These are phyloP conservation scores for Alternaria infectoria DNA, from an alignment of 2,329 filamentous ascomycete genomes.

Conservation along the genomic window DNA sequence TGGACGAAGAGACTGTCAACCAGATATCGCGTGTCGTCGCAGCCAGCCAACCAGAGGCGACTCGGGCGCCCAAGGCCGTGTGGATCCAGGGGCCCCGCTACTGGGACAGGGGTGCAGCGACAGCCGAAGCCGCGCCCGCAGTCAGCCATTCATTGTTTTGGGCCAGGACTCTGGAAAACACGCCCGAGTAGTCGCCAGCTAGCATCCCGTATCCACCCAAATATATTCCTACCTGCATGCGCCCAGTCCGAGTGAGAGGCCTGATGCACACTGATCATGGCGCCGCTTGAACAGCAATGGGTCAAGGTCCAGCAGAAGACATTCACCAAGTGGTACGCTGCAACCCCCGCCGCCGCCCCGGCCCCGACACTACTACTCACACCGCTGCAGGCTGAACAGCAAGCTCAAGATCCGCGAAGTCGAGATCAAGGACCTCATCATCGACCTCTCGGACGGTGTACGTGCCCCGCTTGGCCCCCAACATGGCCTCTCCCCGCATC, in stretches of 20 bases:
- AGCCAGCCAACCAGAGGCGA: conserved; percentile 15
- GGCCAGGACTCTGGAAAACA: conserved; percentile 27
- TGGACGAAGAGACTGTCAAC: conserved; percentile 8
- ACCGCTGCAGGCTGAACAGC: conserved; percentile 79
- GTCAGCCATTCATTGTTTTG: conserved; percentile 39
- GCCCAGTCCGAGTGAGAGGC: conserved; percentile 12
- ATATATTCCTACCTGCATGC: conserved; percentile 33
- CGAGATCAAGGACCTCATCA: conserved; percentile 84
- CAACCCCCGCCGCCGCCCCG: conserved; percentile 14
- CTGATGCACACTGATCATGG: conserved; percentile 46
- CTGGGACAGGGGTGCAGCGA: conserved; percentile 21
- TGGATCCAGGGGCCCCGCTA: conserved; percentile 23
- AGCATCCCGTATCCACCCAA: conserved; percentile 15
- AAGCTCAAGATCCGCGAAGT: conserved; percentile 82
- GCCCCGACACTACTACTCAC: conserved; percentile 28
- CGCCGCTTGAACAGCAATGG: conserved; percentile 67
- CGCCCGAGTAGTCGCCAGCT: conserved; percentile 25
- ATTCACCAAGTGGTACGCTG: conserved; percentile 89
- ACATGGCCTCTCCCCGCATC: conserved; percentile 11
- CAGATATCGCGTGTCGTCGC: conserved; percentile 4
- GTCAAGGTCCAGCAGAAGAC: conserved; percentile 94
- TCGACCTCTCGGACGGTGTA: conserved; percentile 92
- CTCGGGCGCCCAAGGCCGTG: conserved; percentile 2
- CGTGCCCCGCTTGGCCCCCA: conserved; percentile 49
- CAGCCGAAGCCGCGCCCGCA: conserved; percentile 36